Conservation (phyloP, 2,329 filamentous ascomycete genomes). For the Ophiostoma ulmi region DNA sequence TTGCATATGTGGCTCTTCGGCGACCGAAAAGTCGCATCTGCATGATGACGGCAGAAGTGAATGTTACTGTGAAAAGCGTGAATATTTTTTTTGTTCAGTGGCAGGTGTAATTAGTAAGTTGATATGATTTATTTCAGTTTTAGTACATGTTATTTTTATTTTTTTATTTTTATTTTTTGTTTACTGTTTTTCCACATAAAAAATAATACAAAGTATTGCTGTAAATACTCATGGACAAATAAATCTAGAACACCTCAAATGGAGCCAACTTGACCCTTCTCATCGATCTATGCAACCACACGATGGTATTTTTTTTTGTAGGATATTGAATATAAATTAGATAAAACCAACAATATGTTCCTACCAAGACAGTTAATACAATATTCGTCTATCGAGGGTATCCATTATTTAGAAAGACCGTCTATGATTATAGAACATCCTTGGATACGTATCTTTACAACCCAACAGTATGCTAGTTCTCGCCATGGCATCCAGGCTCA, state of each 20-base stretch:
- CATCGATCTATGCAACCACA: neutral
- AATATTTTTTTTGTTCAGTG: neutral
- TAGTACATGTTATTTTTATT: neutral
- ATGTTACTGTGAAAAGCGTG: neutral
- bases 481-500: neutral
- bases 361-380: neutral
- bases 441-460: neutral
- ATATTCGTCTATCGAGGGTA: neutral
- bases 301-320: neutral
- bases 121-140: neutral
- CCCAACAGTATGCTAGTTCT: neutral
- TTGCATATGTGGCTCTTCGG: neutral
- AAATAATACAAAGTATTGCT: neutral
- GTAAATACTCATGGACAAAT: neutral
- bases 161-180: neutral
- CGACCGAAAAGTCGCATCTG: slow-evolving; percentile 9
- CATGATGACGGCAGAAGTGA: neutral
- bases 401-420: neutral
- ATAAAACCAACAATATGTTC: neutral
- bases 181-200: neutral
- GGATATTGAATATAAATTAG: neutral
- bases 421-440: neutral
- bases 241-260: neutral
- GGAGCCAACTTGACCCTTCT: neutral
- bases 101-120: neutral